These are phyloP conservation scores for Sclerotinia nivalis DNA, from an alignment of 2,329 filamentous ascomycete species.

Conservation along the genomic window DNA sequence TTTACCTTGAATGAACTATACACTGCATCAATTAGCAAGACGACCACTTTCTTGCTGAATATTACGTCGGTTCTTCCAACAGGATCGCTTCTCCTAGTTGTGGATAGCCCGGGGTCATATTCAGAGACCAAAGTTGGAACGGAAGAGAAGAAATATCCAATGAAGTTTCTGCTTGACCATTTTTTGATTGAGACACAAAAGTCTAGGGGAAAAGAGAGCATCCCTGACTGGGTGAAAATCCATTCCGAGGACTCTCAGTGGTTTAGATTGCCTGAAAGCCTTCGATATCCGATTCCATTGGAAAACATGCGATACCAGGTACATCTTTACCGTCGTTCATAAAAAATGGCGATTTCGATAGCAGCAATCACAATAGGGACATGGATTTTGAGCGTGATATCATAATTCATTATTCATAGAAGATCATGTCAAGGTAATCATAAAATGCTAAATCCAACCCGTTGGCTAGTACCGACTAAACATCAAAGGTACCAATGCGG, in stretches of 20 bases:
- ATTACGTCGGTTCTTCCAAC: conserved; percentile 59
- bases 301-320: conserved; percentile 97
- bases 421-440: conserved; percentile 11
- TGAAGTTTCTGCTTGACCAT: conserved; percentile 90
- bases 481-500: conserved; percentile 59
- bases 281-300: conserved; percentile 80
- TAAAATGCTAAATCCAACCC: conserved; percentile 14
- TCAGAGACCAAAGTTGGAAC: conserved; percentile 72
- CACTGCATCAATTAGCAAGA: conserved; percentile 67
- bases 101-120: conserved; percentile 93
- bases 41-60: conserved; percentile 72
- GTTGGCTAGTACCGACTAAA: conserved; percentile 49
- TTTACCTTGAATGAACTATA: conserved; percentile 98
- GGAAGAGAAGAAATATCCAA: conserved; percentile 73
- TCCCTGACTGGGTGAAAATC: conserved; percentile 68
- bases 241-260: conserved; percentile 76
- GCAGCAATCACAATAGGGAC: conserved; percentile 4
- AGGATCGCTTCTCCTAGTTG: conserved; percentile 74
- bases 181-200: conserved; percentile 59
- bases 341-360: conserved; percentile 9
- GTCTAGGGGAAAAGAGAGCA: conserved; percentile 38
- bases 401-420: conserved; percentile 34
- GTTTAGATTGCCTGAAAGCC: conserved; percentile 70
- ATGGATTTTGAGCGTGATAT: conserved; percentile 4
- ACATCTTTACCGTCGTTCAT: conserved; percentile 67